Evolutionary conservation across 2,329 filamentous ascomycete genomes (phyloP), one percentile per base, ranked within the genome.

Genomic region (Aphanoascus verrucosus): DNA sequence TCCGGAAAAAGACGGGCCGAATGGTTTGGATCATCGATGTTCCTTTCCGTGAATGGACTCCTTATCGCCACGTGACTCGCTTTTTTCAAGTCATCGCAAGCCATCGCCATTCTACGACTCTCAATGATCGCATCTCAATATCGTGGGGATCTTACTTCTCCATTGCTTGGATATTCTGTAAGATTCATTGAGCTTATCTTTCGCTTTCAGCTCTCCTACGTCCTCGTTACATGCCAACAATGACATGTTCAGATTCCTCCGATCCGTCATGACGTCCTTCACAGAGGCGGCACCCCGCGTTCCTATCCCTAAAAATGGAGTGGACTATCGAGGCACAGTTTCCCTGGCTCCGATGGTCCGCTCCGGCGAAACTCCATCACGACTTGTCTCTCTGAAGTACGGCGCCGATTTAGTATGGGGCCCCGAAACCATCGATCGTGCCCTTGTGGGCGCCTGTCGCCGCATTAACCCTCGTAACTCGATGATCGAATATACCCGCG

Each of bases 321-420:
- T 95, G 64, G 89, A 96, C 74, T 97, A 96, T 72, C 82, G 91
- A 62, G 86, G 86, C 71, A 96, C 94, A 71, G 73, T 97, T 59
- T 93, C 97, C 43, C 84, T 98, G 58, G 93, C 93, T 57, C 93
- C 93, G 40, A 98, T 98, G 93, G 91, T 96, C 55, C 85, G 93
- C 61, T 94, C 88, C n/a, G 93, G 93, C 65, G 93, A 98, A 74
- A 75, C 96, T 56, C 91, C 93, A 2, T 93, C 88, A 38, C 84
- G 93, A 55, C 78, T 98, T 23, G 73, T 94, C 42, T 88, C 93
- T 32, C 80, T 98, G 57, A 86, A 94, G 65, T 97, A 98, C 68
- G 93, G 93, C 60, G 93, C 93, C 50, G 93, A 98, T 70, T 77
- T 98, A 14, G 93, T 98, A 60, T 98, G 93, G 91, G 91, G 93